Percentiles rank a stretch among this genome's conserved stretches.
Conservation (phyloP, 163 green algal genomes). For the Volvox carteri region DNA sequence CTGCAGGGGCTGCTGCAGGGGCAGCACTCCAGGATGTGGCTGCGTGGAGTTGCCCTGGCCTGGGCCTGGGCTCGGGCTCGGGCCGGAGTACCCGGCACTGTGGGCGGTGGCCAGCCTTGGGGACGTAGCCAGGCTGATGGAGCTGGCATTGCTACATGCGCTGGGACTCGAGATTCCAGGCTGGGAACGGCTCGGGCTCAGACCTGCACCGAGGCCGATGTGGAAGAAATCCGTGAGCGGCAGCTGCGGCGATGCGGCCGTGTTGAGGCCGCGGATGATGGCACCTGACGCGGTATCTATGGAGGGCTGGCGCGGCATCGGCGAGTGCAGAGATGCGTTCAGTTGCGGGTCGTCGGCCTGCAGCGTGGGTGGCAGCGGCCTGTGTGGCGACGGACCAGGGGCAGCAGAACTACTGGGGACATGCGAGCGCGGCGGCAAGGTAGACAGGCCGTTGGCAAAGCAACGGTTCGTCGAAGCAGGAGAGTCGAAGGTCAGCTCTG, state of each 20-base stretch:
- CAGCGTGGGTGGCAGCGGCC: too few relatives aligned
- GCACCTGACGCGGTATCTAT: background rate
- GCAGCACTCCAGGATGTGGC: too few relatives aligned
- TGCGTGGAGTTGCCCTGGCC: background rate
- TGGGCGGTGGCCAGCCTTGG: background rate
- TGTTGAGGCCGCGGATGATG: background rate
- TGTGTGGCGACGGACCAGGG: background rate
- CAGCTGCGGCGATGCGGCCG: background rate
- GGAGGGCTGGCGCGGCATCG: background rate
- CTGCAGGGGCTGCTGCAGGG: too few relatives aligned
- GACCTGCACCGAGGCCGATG: background rate
- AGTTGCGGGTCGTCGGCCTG: background rate
- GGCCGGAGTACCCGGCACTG: background rate
- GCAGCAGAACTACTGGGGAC: too few relatives aligned
- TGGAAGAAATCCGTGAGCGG: background rate
- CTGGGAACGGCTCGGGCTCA: background rate
- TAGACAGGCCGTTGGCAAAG: too few relatives aligned
- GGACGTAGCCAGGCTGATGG: constrained; percentile 36
- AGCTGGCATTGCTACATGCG: constrained; percentile 30
- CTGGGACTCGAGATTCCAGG: background rate
- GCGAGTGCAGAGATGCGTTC: background rate
- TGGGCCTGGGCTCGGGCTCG: background rate
- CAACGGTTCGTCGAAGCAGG: too few relatives aligned
- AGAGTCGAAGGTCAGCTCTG: background rate
- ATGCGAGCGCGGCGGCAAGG: too few relatives aligned